Conservation (phyloP, 2,329 filamentous ascomycete species). For the Calonectria pauciramosa region DNA sequence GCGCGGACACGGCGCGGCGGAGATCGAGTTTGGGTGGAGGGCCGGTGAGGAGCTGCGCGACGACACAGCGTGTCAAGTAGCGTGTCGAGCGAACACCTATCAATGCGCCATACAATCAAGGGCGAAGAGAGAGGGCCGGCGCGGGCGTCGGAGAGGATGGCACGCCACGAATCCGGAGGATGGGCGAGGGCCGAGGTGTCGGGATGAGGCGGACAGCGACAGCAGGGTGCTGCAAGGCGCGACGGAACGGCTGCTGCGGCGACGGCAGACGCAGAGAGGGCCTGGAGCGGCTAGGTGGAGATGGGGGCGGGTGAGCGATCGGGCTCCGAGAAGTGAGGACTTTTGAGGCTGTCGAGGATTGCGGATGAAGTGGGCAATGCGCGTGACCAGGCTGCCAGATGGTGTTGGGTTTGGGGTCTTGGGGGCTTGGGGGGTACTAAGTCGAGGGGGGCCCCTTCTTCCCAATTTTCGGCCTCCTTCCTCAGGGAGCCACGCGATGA, state of each 20-base stretch:
- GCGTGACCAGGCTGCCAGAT: constrained; percentile 53
- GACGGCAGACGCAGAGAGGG: constrained; percentile 30
- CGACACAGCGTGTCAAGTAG: constrained; percentile 35
- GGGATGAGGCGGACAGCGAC: constrained; percentile 36
- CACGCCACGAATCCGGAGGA: constrained; percentile 41
- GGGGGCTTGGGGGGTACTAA: constrained; percentile 32
- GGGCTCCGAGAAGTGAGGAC: constrained; percentile 43
- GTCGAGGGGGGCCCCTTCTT: constrained; percentile 34
- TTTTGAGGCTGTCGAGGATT: constrained; percentile 51
- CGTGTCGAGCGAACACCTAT: constrained; percentile 38
- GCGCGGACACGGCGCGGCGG: constrained; percentile 47
- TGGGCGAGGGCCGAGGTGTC: constrained; percentile 28
- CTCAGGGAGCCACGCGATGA: constrained; percentile 37
- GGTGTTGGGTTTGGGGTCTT: constrained; percentile 48
- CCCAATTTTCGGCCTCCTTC: constrained; percentile 30
- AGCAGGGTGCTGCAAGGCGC: constrained; percentile 32
- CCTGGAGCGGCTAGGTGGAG: constrained; percentile 35
- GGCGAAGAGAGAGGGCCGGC: constrained; percentile 31
- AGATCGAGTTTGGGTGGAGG: constrained; percentile 29
- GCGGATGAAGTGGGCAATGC: constrained; percentile 53
- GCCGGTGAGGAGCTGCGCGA: constrained; percentile 34
- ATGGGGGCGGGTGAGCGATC: constrained; percentile 36
- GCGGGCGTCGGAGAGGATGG: constrained; percentile 32
- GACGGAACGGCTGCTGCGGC: constrained; percentile 32
- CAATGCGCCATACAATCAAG: constrained; percentile 52